These are phyloP conservation scores for Hemileia vastatrix DNA, from an alignment of 1,284 basidiomycete species.

Conservation along the genomic window DNA sequence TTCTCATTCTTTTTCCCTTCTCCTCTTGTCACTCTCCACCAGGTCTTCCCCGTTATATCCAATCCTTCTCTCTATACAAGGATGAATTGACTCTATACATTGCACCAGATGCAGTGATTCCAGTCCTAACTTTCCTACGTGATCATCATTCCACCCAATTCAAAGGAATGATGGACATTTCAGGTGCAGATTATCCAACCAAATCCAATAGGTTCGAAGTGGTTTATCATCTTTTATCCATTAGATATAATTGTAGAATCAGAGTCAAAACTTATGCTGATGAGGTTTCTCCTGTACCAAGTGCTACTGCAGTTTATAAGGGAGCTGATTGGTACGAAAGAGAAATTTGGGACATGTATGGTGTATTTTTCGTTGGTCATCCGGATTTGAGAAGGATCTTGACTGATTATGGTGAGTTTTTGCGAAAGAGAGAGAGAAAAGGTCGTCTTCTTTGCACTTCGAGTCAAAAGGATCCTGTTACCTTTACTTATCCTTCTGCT, in stretches of 20 bases:
- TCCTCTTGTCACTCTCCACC: no score
- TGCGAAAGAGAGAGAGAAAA: neutral
- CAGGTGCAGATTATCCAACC: slow-evolving; percentile 89
- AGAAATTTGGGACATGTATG: slow-evolving; percentile 95
- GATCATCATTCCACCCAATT: slow-evolving; percentile 95
- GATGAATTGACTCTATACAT: slow-evolving; percentile 89
- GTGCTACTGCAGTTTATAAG: slow-evolving; percentile 64
- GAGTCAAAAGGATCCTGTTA: no score
- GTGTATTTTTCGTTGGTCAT: slow-evolving; percentile 90
- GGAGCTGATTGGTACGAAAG: slow-evolving; percentile 98
- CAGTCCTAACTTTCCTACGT: slow-evolving; percentile 80
- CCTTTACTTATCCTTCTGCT: no score
- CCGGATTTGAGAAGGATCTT: slow-evolving; percentile 95
- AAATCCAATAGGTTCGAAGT: slow-evolving; percentile 90
- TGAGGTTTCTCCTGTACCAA: slow-evolving; percentile 85
- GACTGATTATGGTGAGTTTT: slow-evolving; percentile 83
- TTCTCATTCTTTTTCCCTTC: no score
- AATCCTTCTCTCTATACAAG: slow-evolving; percentile 94
- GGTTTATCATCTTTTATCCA: slow-evolving; percentile 84
- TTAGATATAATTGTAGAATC: slow-evolving; percentile 62
- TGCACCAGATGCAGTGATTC: slow-evolving; percentile 69
- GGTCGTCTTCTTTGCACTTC: neutral
- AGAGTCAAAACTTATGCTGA: slow-evolving; percentile 96
- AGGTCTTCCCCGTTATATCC: slow-evolving; percentile 84
- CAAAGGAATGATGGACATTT: slow-evolving; percentile 85